These are phyloP conservation scores for Trichoderma sp. DNA, from an alignment of 2,329 filamentous ascomycete species.

Conservation along the genomic window DNA sequence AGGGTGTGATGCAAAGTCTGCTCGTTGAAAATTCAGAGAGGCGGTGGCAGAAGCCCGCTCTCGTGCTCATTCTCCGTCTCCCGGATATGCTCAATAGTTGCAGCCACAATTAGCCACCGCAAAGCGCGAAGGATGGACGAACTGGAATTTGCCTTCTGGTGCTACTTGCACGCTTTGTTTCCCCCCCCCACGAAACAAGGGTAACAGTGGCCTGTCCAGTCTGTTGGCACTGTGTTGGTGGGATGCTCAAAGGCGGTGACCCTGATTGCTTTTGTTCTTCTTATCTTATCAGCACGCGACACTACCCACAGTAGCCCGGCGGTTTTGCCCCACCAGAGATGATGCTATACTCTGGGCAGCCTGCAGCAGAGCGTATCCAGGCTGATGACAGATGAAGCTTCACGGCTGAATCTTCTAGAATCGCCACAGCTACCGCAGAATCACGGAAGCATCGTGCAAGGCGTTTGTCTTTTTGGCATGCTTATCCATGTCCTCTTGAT, in stretches of 20 bases:
- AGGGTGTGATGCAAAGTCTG: slow-evolving; percentile 18
- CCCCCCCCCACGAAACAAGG: not conserved
- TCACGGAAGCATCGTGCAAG: not conserved
- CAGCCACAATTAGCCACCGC: not conserved
- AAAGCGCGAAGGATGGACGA: not conserved
- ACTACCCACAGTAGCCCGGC: not conserved
- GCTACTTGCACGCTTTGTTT: not conserved
- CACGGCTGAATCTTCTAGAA: slow-evolving; percentile 22
- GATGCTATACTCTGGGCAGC: slow-evolving; percentile 19
- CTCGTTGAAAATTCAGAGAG: not conserved
- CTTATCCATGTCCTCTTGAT: not conserved
- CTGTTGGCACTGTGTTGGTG: slow-evolving; percentile 11
- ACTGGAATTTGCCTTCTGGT: not conserved
- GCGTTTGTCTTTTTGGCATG: slow-evolving; percentile 1
- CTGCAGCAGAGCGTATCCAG: not conserved
- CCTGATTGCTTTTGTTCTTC: not conserved
- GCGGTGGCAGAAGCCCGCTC: not conserved
- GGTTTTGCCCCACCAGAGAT: slow-evolving; percentile 17
- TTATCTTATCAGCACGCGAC: slow-evolving; percentile 24
- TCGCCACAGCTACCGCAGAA: not conserved
- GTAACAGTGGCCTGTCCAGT: not conserved
- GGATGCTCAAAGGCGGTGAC: slow-evolving; percentile 19
- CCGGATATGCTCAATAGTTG: too few species aligned
- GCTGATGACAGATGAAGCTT: slow-evolving; percentile 18
- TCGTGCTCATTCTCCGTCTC: slow-evolving; percentile 6